phyloP scores from a whole-genome alignment of 140 eudicot genomes.

The Anethum foeniculum region DNA sequence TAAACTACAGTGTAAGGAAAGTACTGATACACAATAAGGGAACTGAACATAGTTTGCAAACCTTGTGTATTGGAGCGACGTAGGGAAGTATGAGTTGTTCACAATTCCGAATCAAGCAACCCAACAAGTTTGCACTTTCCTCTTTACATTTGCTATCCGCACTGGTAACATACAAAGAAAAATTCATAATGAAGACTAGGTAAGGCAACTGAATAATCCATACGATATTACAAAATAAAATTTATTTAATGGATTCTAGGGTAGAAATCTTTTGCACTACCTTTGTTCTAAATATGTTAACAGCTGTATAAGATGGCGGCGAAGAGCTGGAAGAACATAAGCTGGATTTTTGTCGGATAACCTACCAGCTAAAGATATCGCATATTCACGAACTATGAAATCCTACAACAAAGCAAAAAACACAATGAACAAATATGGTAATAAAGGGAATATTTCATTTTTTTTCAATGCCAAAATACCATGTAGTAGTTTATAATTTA shows the following conservation, averaged over 20 bases:
- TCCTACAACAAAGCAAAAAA: constrained; percentile 39
- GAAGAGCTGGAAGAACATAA: constrained; percentile 96
- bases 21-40: neutral
- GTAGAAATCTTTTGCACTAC: constrained; percentile 22
- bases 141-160: constrained; percentile 93
- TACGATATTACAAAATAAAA: neutral
- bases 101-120: constrained; percentile 93
- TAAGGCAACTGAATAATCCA: neutral
- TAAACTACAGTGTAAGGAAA: constrained; percentile 17
- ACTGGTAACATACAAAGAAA: constrained; percentile 34
- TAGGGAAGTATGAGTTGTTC: constrained; percentile 92
- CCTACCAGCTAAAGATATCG: constrained; percentile 93
- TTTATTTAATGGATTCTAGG: neutral
- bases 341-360: constrained; percentile 97
- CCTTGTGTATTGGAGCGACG: constrained; percentile 96
- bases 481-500: neutral
- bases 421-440: neutral
- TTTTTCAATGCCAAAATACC: neutral
- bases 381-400: constrained; percentile 84
- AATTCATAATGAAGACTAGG: neutral
- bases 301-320: constrained; percentile 88
- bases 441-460: neutral
- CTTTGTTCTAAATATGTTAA: constrained; percentile 83
- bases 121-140: constrained; percentile 94
- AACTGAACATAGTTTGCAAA: constrained; percentile 11